Base-by-base conservation (phyloP, 805 yeast species). In the Diddensiella santjacobensis region DNA sequence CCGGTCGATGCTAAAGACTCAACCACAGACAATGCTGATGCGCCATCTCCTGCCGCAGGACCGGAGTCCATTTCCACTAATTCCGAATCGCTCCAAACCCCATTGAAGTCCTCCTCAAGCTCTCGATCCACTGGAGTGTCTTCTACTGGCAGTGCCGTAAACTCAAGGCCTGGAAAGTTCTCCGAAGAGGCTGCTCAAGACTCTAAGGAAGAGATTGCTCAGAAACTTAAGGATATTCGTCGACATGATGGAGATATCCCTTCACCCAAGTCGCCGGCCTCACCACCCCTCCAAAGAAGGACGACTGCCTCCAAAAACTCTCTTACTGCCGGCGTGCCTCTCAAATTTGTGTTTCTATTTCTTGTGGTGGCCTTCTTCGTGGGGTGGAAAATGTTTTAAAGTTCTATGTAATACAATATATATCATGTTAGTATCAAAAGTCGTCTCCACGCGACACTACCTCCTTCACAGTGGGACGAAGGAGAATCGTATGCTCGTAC, bases 391-490 rank as follows among this genome's bases (percentile, higher is more conserved):
- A 77, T 83, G 58, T 80, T 80, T 59, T 82, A 71, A 37, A n/a
- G n/a, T n/a, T n/a, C n/a, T n/a, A 23, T 40, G 20, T 22, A 40
- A 11, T 40, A 11, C 43, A 22, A 40, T 17, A 35, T 8, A 35
- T 11, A 35, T 10, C 15, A 35, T 8, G 17, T 10, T 8, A 35
- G 39, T 15, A 22, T 60, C 68, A 91, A 64, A 82, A 93, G 68
- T 93, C 99, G 40, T 88, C 96, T 44, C 99, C 99, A 57, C 91
- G 79, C 11, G 96, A 87, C 18, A 93, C 89, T 40, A 93, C 91
- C 69, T 93, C 99, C 72, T 91, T 93, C 68, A 79, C 80, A 50
- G 87, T 87, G 23, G 97, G 95, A 62, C 90, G 93, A 60, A 93
- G 72, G 56, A 93, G 73, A 41, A 91, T 78, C 1, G 99, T 93